Evolutionary conservation across 2,329 filamentous ascomycete species (phyloP), one percentile per base, ranked within the genome.

Genomic region (Colletotrichum sp.): DNA sequence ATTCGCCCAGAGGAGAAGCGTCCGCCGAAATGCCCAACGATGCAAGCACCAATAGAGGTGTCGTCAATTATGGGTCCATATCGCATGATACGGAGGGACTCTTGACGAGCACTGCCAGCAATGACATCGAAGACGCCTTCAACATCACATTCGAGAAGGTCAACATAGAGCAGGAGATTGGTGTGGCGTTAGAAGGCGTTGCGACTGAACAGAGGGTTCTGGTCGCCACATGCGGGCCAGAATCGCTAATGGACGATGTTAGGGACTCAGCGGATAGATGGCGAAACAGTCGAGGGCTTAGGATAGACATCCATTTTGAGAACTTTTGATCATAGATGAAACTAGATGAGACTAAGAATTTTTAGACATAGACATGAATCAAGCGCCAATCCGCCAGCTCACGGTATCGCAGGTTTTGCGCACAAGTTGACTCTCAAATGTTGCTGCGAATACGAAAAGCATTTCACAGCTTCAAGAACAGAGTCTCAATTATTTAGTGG

Each of bases 231-330:
- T 73, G 70, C 36, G 70, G 70, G 15, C 70, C 64, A 4, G 25
- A 28, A 39, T 61, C 36, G n/a, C 16, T 73, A 5, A 69, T 73
- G 64, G 65, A 73, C 25, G 70, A 36, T 15, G 70, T 73, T 15
- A 62, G 30, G 12, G 65, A 62, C 18, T 39, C 70, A 8, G 64
- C 36, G 27, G 52, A 39, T 12, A 22, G 8, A 8, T 73, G 70
- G 55, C 28, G n/a, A 13, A 55, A 48, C 8, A 61, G 27, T 6
- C 64, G 65, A 56, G 52, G 25, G 28, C 25, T 73, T 2, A 61
- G 39, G 25, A 58, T 67, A 60, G 52, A 71, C 30, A 52, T 67
- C 6, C 61, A 71, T 30, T 66, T 32, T 22, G 70, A 60, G 16
- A 34, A 66, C 10, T 71, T 66, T 32, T 67, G 43, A 52, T 52